Percentiles rank a stretch among this genome's conserved stretches.
phyloP scores from a whole-genome alignment of 257 asterid species.

The Solanum arcanum region DNA sequence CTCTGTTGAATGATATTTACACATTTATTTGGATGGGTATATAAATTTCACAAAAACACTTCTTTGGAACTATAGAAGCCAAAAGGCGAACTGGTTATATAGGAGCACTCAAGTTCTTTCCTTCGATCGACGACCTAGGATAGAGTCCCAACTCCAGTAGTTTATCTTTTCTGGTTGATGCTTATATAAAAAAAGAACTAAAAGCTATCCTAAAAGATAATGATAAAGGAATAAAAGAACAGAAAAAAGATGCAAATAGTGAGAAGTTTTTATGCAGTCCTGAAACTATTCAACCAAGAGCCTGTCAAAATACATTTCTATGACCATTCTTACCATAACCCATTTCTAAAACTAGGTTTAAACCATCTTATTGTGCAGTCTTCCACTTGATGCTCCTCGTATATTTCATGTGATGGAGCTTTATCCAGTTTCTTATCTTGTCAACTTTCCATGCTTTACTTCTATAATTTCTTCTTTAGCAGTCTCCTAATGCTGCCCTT shows the following conservation, averaged over 20 bases:
- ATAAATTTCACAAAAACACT: not conserved
- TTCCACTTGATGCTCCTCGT: not conserved
- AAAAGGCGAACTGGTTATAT: not conserved
- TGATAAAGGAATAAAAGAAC: not conserved
- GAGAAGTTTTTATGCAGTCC: not conserved
- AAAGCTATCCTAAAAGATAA: not conserved
- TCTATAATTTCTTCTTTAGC: not conserved
- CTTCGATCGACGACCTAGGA: not conserved
- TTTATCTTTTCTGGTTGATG: not conserved
- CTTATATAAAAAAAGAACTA: not conserved
- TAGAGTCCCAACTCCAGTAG: not conserved
- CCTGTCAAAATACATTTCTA: not conserved
- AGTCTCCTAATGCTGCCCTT: not conserved
- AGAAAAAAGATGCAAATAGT: not conserved
- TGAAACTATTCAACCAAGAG: not conserved
- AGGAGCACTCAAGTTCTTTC: not conserved
- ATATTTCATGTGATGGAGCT: not conserved
- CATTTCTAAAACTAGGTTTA: not conserved
- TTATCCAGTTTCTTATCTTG: not conserved
- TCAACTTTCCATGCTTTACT: not conserved
- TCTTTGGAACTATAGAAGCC: not conserved
- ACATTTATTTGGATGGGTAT: not conserved
- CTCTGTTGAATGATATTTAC: not conserved
- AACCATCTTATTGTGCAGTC: not conserved
- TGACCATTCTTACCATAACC: not conserved